phyloP scores from a whole-genome alignment of 805 yeast species.

The Wickerhamiella spandovensis region DNA sequence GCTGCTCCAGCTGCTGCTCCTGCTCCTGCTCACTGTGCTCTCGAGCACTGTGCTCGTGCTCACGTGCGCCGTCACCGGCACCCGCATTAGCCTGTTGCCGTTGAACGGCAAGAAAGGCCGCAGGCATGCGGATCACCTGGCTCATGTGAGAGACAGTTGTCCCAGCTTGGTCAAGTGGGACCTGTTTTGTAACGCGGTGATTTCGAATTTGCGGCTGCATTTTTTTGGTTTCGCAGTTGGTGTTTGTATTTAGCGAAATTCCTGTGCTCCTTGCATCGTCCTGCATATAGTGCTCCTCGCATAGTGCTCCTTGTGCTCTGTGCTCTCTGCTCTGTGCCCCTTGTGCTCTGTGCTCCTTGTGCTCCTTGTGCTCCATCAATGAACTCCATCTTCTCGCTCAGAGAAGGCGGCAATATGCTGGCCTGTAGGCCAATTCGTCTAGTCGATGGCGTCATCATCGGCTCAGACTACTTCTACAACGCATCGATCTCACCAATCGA shows the following conservation, averaged over 20 bases:
- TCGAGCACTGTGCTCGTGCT: too few species aligned
- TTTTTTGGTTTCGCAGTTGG: too few species aligned
- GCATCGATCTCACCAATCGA: background rate
- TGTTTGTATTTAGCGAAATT: too few species aligned
- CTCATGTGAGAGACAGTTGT: conserved; percentile 8
- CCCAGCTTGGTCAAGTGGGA: background rate
- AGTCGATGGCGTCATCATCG: background rate
- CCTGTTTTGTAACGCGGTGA: background rate
- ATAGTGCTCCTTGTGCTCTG: background rate
- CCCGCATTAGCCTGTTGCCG: conserved; percentile 1
- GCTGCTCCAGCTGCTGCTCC: background rate
- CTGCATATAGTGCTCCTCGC: too few species aligned
- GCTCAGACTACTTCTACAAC: background rate
- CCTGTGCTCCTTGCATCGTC: background rate
- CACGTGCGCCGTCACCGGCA: background rate
- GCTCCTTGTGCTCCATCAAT: background rate
- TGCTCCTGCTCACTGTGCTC: background rate
- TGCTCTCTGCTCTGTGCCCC: background rate
- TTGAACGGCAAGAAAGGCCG: conserved; percentile 19
- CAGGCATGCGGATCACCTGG: conserved; percentile 18
- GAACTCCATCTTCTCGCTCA: background rate
- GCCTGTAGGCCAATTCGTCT: background rate
- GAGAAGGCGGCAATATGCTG: background rate
- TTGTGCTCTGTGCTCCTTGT: background rate
- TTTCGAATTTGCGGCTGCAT: too few species aligned